Evolutionary conservation across 176 grass and related monocot species (phyloP), one percentile per base, ranked within the genome.

Genomic region (Aegilops bicornis): DNA sequence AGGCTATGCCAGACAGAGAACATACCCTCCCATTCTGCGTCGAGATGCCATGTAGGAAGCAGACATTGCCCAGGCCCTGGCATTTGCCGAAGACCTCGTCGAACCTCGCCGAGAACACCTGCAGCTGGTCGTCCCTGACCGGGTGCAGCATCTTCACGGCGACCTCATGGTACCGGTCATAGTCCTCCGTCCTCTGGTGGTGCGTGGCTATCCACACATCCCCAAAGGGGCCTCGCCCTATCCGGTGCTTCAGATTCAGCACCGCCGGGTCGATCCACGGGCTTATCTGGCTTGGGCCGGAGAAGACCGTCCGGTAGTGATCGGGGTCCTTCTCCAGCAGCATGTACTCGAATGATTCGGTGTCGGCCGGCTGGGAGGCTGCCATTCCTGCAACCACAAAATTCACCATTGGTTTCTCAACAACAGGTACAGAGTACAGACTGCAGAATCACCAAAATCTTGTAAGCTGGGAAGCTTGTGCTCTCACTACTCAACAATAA

Each of bases 121-220:
- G 85, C 30, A 99, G 87, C 77, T 99, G 92, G 84, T 99, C 97
- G 45, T 99, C 94, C 76, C 88, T 96, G 22, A 99, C 87, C 30
- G 97, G 94, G 88, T 90, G 87, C 67, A 99, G 81, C 92, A 94
- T 99, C 92, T 99, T 99, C 84, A 99, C 92, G 2, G 90, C 90
- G 4, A 99, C 94, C 89, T 99, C 97, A 4, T 96, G 94, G 77
- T 92, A 93, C 20, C 83, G 88, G 47, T 92, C 91, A 20, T 94
- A 85, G 52, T 94, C 92, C 77, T 92, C 82, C 4, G 85, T 89
- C 45, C 72, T 81, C 64, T 85, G 86, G 75, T 99, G 97, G 78
- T 89, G 97, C 62, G 97, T 96, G 17, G 97, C 97, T 64, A 99
- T 99, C 94, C 97, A 99, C 2, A 94, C 92, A 67, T 96, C 97